Percentiles rank a stretch among this genome's conserved stretches.
Conservation (phyloP, 176 grass and related monocot species). For the Oryza coarctata region DNA sequence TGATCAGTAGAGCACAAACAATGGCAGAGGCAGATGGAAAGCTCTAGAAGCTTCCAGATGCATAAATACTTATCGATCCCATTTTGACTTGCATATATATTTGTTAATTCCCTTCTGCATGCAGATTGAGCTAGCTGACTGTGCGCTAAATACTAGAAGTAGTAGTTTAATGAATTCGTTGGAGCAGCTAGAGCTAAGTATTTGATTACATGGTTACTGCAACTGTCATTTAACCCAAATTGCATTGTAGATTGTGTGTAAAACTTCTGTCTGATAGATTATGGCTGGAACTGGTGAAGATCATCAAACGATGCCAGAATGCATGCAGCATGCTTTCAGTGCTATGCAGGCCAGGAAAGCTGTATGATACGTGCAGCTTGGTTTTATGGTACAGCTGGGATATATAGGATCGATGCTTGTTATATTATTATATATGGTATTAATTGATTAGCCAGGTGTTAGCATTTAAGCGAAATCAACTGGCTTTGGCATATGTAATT, state of each 20-base stretch:
- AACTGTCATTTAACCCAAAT: neutral
- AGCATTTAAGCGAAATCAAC: neutral
- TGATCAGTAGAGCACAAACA: neutral
- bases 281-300: neutral
- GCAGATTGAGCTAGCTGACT: neutral
- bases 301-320: neutral
- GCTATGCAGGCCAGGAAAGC: too few species aligned
- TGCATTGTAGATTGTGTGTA: neutral
- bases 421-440: neutral
- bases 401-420: neutral
- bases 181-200: neutral
- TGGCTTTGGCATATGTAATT: neutral
- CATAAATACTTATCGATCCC: neutral
- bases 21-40: neutral
- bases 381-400: neutral
- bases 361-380: neutral
- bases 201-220: neutral
- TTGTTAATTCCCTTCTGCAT: neutral
- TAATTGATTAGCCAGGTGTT: neutral
- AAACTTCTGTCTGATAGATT: neutral
- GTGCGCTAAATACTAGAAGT: neutral
- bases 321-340: neutral
- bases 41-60: constrained; percentile 6
- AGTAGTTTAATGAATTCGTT: neutral
- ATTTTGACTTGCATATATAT: too few species aligned